Percentiles rank a stretch among this genome's conserved stretches.
Conservation (phyloP, 108 stramenopile species). For the Nitzschia putrida region DNA sequence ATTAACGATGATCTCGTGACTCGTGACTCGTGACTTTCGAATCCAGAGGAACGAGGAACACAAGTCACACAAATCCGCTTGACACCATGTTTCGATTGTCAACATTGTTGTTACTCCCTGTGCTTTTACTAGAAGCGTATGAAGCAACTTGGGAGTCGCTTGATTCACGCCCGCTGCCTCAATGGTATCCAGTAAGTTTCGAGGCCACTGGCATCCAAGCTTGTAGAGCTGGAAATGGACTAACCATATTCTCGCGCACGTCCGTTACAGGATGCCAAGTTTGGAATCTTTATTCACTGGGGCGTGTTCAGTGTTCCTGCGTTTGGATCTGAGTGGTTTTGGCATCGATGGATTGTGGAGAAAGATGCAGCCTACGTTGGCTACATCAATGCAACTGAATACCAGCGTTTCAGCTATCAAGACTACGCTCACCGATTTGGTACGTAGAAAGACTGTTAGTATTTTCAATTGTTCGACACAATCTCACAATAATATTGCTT, state of each 20-base stretch:
- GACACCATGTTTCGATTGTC: too few species aligned
- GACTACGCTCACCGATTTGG: conserved; percentile 51
- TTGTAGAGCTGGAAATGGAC: conserved; percentile 18
- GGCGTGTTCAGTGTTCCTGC: conserved; percentile 56
- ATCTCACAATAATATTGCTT: not conserved
- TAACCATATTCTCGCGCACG: too few species aligned
- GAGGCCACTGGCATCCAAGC: not conserved
- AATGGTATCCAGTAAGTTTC: conserved; percentile 32
- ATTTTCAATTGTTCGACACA: too few species aligned
- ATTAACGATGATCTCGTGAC: too few species aligned
- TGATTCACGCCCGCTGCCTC: conserved; percentile 39
- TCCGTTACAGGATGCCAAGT: conserved; percentile 36
- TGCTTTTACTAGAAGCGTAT: conserved; percentile 3
- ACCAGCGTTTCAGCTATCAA: conserved; percentile 21
- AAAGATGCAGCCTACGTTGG: conserved; percentile 10
- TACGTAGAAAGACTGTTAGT: not conserved
- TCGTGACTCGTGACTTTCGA: too few species aligned
- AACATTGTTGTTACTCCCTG: too few species aligned
- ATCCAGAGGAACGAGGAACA: too few species aligned
- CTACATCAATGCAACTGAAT: conserved; percentile 30
- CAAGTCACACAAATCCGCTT: too few species aligned
- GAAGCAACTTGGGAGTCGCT: conserved; percentile 55
- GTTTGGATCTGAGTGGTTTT: conserved; percentile 50
- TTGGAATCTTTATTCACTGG: conserved; percentile 46
- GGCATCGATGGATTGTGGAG: conserved; percentile 25